These are phyloP conservation scores for Alternaria dauci DNA, from an alignment of 2,329 filamentous ascomycete genomes.

Conservation along the genomic window DNA sequence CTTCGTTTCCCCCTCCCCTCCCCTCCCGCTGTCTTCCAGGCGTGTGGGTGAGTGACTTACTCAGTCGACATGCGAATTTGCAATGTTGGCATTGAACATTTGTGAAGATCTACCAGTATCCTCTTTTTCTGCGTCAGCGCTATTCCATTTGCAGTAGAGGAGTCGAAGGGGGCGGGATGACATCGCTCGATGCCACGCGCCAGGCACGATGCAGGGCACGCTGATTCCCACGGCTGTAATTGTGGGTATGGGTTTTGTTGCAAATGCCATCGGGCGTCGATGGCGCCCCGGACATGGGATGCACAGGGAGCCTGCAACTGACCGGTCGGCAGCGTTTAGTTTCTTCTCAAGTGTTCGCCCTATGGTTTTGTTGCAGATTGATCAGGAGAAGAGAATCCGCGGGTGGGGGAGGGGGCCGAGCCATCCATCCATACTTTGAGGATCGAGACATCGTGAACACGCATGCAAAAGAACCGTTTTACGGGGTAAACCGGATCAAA, in stretches of 20 bases:
- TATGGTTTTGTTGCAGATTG: neutral
- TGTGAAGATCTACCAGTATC: neutral
- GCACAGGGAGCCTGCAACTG: neutral
- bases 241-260: conserved; percentile 12
- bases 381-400: neutral
- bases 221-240: conserved; percentile 5
- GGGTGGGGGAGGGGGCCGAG: neutral
- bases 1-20: neutral
- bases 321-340: neutral
- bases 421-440: neutral
- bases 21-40: neutral
- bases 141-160: neutral
- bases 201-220: conserved; percentile 6
- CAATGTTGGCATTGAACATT: neutral
- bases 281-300: neutral
- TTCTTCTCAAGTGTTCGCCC: neutral
- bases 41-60: conserved; percentile 2
- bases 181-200: conserved; percentile 14
- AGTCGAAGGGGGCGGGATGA: conserved; percentile 1
- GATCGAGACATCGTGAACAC: conserved; percentile 8
- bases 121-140: conserved; percentile 2
- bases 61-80: neutral
- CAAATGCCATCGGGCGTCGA: conserved; percentile 4
- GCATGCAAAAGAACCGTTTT: neutral
- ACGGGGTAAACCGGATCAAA: neutral